Percentiles rank a stretch among this genome's conserved stretches.
phyloP scores from a whole-genome alignment of 2,329 filamentous ascomycete genomes.

The Verticillium tricorpus region DNA sequence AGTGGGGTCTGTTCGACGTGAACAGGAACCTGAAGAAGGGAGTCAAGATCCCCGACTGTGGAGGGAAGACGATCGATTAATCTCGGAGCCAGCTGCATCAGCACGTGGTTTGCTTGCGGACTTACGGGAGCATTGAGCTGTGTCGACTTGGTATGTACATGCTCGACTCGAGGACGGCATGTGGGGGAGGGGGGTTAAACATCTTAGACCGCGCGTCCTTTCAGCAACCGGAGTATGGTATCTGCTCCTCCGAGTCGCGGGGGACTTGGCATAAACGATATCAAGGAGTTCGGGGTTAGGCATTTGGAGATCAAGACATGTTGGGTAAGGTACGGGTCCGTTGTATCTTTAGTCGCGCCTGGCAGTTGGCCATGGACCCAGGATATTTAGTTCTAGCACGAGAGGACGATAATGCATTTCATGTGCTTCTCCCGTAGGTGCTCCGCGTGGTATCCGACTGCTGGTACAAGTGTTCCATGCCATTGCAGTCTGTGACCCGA shows the following conservation, averaged over 20 bases:
- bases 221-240: neutral
- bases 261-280: neutral
- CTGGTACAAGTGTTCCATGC: too few species aligned
- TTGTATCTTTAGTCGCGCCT: neutral
- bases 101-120: too few species aligned
- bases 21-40: conserved; percentile 79
- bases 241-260: neutral
- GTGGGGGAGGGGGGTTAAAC: neutral
- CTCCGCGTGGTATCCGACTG: too few species aligned
- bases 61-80: conserved; percentile 57
- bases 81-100: too few species aligned
- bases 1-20: conserved; percentile 90
- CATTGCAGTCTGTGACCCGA: too few species aligned
- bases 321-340: neutral
- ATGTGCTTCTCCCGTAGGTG: conserved; percentile 6
- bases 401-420: too few species aligned
- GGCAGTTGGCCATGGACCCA: too few species aligned
- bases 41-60: conserved; percentile 82
- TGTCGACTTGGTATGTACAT: too few species aligned
- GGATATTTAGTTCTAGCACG: too few species aligned
- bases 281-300: neutral
- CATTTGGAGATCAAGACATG: neutral
- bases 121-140: too few species aligned
- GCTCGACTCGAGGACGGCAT: neutral
- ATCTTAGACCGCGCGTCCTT: neutral